These are phyloP conservation scores for Wallacemonas sp. DNA, from an alignment of 208 protist species.

Conservation along the genomic window DNA sequence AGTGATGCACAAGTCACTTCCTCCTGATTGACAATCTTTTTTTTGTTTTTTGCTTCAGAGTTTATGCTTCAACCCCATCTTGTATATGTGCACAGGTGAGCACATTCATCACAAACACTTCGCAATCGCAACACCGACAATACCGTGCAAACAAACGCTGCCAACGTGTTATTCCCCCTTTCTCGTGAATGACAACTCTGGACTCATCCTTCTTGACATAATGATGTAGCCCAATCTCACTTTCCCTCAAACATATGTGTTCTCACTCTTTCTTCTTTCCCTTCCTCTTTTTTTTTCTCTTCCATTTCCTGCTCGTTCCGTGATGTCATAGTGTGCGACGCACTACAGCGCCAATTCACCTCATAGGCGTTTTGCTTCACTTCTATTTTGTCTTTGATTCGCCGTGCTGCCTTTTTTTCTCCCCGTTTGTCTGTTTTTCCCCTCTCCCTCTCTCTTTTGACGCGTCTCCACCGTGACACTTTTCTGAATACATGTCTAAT, in stretches of 20 bases:
- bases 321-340: no score
- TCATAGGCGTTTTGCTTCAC: neutral
- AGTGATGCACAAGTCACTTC: no score
- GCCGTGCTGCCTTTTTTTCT: neutral
- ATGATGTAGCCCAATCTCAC: neutral
- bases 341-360: no score
- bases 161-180: no score
- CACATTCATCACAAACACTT: no score
- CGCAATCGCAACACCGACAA: no score
- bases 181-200: neutral
- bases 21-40: neutral
- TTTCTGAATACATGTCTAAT: slow-evolving; percentile 8
- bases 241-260: neutral
- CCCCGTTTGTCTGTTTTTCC: no score
- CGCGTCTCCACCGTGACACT: slow-evolving; percentile 7
- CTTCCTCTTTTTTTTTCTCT: neutral
- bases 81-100: no score
- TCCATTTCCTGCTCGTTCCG: neutral
- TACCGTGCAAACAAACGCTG: no score
- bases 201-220: neutral
- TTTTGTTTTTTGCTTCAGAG: neutral
- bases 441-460: slow-evolving; percentile 7
- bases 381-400: neutral
- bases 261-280: neutral
- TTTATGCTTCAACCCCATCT: no score